A percentile compares a stretch with the other conserved stretches of the same genome.
phyloP scores from a whole-genome alignment of 495 filamentous ascomycete genomes.

The Penicillium angulare region DNA sequence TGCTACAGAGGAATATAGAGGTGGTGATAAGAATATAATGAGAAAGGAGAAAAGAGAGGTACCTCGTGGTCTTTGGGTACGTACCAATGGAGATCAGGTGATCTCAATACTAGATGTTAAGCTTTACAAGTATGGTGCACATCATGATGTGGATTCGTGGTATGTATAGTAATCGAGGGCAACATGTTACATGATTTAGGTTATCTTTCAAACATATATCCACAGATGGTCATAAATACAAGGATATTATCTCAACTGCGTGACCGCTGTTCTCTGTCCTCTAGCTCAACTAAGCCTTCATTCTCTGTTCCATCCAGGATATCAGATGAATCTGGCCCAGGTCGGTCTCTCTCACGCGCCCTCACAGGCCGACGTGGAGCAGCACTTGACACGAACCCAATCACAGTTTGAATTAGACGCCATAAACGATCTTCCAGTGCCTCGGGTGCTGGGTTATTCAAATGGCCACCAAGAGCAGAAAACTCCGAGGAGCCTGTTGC shows the following conservation, averaged over 20 bases:
- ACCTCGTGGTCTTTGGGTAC: too few relatives aligned
- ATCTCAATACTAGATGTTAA: too few relatives aligned
- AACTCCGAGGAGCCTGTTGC: constrained; percentile 46
- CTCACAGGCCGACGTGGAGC: constrained; percentile 15
- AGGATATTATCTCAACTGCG: neutral
- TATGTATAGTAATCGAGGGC: neutral
- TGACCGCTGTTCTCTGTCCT: constrained; percentile 39
- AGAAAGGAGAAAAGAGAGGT: too few relatives aligned
- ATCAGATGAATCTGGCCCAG: constrained; percentile 35
- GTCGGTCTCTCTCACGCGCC: constrained; percentile 49
- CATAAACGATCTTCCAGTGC: constrained; percentile 66
- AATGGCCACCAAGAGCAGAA: constrained; percentile 28
- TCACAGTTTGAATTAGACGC: constrained; percentile 57
- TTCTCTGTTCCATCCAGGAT: constrained; percentile 70
- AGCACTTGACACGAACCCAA: constrained; percentile 18
- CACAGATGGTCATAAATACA: constrained; percentile 1
- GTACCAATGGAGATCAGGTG: too few relatives aligned
- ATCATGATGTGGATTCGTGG: neutral
- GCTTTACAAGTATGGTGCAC: too few relatives aligned
- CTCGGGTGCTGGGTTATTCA: constrained; percentile 22
- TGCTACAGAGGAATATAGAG: too few relatives aligned
- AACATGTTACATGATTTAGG: constrained; percentile 10
- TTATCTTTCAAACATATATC: constrained; percentile 14
- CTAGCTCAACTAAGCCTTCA: constrained; percentile 62
- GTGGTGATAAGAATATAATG: too few relatives aligned